A percentile compares a stretch with the other conserved stretches of the same genome.
phyloP scores from a whole-genome alignment of 2,329 filamentous ascomycete genomes.

The Monilinia fructicola region DNA sequence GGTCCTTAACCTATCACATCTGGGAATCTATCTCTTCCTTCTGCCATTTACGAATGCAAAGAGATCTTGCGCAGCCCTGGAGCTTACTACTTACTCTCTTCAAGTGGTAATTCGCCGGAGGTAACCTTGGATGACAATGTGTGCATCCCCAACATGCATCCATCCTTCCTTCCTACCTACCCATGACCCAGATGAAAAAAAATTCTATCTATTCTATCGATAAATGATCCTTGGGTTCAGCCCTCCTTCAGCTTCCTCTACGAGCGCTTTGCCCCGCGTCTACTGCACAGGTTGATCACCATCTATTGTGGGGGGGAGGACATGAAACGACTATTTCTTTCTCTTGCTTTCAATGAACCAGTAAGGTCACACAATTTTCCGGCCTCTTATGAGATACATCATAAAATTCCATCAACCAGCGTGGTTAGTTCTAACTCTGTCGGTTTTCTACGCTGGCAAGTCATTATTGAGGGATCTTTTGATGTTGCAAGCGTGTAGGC shows the following conservation, averaged over 20 bases:
- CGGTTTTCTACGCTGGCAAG: conserved; percentile 9
- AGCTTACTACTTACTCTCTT: conserved; percentile 11
- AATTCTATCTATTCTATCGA: conserved; percentile 17
- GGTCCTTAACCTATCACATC: conserved; percentile 16
- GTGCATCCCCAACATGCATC: conserved; percentile 13
- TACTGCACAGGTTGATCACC: conserved; percentile 18
- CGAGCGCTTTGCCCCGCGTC: conserved; percentile 24
- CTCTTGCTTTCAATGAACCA: not conserved
- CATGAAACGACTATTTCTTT: conserved; percentile 18
- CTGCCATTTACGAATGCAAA: conserved; percentile 1
- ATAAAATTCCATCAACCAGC: not conserved
- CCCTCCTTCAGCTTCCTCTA: conserved; percentile 19
- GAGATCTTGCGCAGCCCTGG: conserved; percentile 11
- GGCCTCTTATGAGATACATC: conserved; percentile 9
- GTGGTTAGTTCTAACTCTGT: not conserved
- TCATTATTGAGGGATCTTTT: conserved; percentile 5
- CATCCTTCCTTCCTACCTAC: conserved; percentile 17
- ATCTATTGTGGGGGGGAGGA: conserved; percentile 19
- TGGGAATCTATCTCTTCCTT: not conserved
- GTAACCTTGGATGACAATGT: conserved; percentile 20
- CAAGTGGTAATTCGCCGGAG: conserved; percentile 14
- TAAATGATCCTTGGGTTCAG: conserved; percentile 20
- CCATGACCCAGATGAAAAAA: conserved; percentile 5
- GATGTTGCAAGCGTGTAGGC: not conserved
- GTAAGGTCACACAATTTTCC: conserved; percentile 17